These are phyloP conservation scores for Rhododendron molle DNA, from an alignment of 148 eudicot species.

Conservation along the genomic window DNA sequence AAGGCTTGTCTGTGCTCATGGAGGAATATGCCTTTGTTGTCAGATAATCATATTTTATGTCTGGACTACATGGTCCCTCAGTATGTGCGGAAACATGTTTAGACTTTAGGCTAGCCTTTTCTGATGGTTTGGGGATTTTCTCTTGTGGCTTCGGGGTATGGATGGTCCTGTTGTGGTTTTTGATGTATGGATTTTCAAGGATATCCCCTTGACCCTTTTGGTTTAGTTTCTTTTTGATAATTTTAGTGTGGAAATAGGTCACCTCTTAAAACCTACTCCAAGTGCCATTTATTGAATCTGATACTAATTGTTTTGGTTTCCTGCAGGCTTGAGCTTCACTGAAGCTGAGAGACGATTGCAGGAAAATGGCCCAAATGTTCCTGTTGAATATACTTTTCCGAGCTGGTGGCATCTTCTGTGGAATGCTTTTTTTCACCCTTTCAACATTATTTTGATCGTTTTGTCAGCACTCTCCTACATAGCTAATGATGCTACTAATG, in stretches of 20 bases:
- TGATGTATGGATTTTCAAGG: not conserved
- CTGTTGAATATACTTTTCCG: constrained; percentile 38
- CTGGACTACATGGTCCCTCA: not conserved
- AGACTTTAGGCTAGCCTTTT: not conserved
- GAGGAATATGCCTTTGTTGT: not conserved
- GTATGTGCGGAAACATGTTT: not conserved
- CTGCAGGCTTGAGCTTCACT: constrained; percentile 42
- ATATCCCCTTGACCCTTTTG: too few relatives aligned
- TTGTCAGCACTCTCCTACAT: constrained; percentile 42
- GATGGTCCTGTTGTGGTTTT: not conserved
- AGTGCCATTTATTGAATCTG: not conserved
- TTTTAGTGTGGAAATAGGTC: not conserved
- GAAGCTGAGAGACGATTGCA: constrained; percentile 46
- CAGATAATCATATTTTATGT: not conserved
- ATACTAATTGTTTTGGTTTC: constrained; percentile 4
- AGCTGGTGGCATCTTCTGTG: constrained; percentile 52
- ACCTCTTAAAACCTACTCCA: not conserved
- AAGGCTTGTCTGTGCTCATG: not conserved
- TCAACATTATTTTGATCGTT: constrained; percentile 45
- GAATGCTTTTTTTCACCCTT: constrained; percentile 55
- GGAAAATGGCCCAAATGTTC: constrained; percentile 45
- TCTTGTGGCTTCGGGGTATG: not conserved
- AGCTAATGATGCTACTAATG: constrained; percentile 33
- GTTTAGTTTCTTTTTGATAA: too few relatives aligned
- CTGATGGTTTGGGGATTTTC: not conserved